These are phyloP conservation scores for Aphanomyces invadans DNA, from an alignment of 352 stramenopile species.

Conservation along the genomic window DNA sequence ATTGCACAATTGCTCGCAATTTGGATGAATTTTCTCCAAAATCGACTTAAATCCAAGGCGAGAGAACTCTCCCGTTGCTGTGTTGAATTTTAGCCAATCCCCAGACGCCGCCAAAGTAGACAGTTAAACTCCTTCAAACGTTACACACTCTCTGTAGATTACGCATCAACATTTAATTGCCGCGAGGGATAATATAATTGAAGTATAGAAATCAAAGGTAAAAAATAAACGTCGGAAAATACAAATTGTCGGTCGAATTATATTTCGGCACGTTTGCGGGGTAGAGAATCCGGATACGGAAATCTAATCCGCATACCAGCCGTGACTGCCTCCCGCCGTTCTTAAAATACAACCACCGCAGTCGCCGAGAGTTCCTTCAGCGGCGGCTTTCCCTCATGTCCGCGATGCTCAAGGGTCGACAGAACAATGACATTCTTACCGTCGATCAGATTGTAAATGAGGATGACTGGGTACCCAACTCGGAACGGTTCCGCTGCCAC, in stretches of 20 bases:
- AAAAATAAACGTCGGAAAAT: neutral
- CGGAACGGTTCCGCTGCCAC: constrained; percentile 70
- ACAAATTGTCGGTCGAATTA: neutral
- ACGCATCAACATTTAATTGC: neutral
- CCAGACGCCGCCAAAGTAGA: neutral
- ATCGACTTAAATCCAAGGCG: neutral
- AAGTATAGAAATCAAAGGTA: neutral
- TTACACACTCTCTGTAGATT: constrained; percentile 1
- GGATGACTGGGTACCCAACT: constrained; percentile 84
- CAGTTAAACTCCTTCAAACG: neutral
- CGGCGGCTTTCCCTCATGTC: neutral
- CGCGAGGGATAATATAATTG: neutral
- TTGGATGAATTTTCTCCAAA: no score
- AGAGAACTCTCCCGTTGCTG: neutral
- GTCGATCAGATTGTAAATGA: constrained; percentile 50
- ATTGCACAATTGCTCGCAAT: neutral
- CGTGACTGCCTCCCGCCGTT: neutral
- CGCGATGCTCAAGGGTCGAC: neutral
- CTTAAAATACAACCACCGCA: neutral
- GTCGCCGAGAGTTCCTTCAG: neutral
- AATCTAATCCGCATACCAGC: neutral
- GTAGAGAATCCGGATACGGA: neutral
- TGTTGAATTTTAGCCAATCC: neutral
- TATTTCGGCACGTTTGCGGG: neutral
- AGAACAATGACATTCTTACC: constrained; percentile 12